Base-by-base conservation (phyloP, 106 monocot genomes). In the Dioscorea zingiberensis region DNA sequence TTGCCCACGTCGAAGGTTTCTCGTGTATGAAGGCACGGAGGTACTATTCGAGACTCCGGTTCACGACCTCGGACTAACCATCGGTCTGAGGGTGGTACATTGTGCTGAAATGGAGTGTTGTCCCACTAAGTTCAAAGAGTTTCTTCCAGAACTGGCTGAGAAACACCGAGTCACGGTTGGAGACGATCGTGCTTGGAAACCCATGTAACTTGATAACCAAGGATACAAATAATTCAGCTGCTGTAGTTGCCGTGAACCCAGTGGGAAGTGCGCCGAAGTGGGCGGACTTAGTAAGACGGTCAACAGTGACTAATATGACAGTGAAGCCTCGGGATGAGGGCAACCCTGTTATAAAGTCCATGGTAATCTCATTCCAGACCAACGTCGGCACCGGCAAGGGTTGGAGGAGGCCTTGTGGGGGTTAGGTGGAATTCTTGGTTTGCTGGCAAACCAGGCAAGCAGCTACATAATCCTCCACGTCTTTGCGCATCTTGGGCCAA, bases 271-370 rank as follows among this genome's bases (percentile, higher is more conserved):
- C 51, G 2, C 45, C 22, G 7, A 21, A 62, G 14, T 71, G 71
- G 21, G 10, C 29, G 30, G 53, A 71, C 38, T 72, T 72, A 11
- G 71, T 30, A 3, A 72, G 54, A 0, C 30, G 0, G 19, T 72
- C 71, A 0, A 71, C 64, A 2, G 64, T 56, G 16, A 64, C 72
- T 3, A 54, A 55, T 13, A 72, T 64, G 17, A 46, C 55, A 4
- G 21, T 16, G 8, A 24, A 44, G 17, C 72, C 44, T 2, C 4
- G 15, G 4, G 54, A 61, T 23, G 22, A 6, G 2, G 71, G 62
- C 18, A 71, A 26, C 19, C 62, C 62, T 54, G 62, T 30, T 8
- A 71, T 71, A 17, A 71, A 71, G 10, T 72, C 25, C 32, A 53
- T 72, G 1, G 63, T 46, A 10, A 69, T 24, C 17, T 59, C 58